Evolutionary conservation across 495 filamentous ascomycete genomes (phyloP), one percentile per base, ranked within the genome.

Genomic region (Mytilinidion resinicola): DNA sequence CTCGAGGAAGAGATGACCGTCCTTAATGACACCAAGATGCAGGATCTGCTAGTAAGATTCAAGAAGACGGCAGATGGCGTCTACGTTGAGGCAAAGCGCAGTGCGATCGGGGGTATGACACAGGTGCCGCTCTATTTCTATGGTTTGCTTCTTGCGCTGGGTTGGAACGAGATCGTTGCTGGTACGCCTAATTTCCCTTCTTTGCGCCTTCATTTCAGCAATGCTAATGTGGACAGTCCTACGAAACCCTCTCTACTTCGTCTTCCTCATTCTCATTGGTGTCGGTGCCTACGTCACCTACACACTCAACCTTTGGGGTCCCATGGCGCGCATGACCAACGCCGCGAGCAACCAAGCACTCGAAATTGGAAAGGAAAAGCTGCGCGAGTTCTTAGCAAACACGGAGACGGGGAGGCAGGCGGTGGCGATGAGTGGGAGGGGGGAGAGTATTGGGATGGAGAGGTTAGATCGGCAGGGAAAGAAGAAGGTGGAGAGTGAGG

Each of bases 11-110:
- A 96, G 72, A 93, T 91, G 84, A 91, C 88, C n/a, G 81, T 98
- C 9, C 78, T 98, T 34, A 84, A 84, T 59, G 93, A 97, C 68
- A 78, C 82, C 39, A 96, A 96, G 66, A 80, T 84, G 54, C 85
- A 90, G 67, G 93, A 97, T 71, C 79, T 97, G 54, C 86, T 88
- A 11, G 85, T 91, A n/a, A 80, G 93, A 60, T 98, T 98, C 76
- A 96, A 95, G 79, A 96, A 96, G 77, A 89, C 88, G 60, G 93
- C 93, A 14, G 93, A 98, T 68, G 93, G 90, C 0, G 91, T 98
- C 2, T 98, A 92, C 62, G 91, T 98, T 41, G 93, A 98, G 72
- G 93, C 93, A 35, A 97, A 96, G 79, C 82, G 93, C 46, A 89
- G 90, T 73, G 92, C 93, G 36, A 95, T 97, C 67, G 93, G 93